Evolutionary conservation across 2,329 filamentous ascomycete species (phyloP).

Genomic region (Ambrosiella xylebori): DNA sequence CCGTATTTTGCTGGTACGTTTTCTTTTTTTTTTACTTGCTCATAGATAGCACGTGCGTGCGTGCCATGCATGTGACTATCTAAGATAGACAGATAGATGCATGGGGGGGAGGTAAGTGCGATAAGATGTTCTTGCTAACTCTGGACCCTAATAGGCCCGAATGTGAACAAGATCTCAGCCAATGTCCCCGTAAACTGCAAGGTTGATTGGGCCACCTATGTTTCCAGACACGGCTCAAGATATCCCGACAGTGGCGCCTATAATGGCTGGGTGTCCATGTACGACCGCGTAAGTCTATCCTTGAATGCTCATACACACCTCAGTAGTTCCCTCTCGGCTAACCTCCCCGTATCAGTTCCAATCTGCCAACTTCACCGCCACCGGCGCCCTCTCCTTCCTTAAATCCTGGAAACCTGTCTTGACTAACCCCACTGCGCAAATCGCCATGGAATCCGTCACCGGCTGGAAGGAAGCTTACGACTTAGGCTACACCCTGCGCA

Average conservation of each 20-base stretch:
- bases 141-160: constrained; percentile 25
- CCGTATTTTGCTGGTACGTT: constrained; percentile 33
- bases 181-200: constrained; percentile 37
- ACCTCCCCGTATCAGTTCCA: constrained; percentile 27
- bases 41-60: no score
- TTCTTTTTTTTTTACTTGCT: neutral
- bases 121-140: neutral
- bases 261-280: constrained; percentile 34
- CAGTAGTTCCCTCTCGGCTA: neutral
- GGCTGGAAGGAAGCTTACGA: constrained; percentile 45
- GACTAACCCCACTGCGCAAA: constrained; percentile 35
- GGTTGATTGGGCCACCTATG: constrained; percentile 43
- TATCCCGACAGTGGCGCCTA: constrained; percentile 47
- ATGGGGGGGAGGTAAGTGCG: neutral
- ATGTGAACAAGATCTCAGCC: constrained; percentile 36
- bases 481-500: constrained; percentile 35
- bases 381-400: constrained; percentile 37
- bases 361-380: constrained; percentile 33
- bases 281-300: constrained; percentile 22
- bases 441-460: constrained; percentile 40
- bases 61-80: no score
- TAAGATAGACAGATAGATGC: no score
- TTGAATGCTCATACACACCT: neutral
- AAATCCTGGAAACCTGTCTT: constrained; percentile 40
- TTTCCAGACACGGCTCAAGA: constrained; percentile 43